Conservation (phyloP, 148 eudicot species). For the Polygonum aviculare region DNA sequence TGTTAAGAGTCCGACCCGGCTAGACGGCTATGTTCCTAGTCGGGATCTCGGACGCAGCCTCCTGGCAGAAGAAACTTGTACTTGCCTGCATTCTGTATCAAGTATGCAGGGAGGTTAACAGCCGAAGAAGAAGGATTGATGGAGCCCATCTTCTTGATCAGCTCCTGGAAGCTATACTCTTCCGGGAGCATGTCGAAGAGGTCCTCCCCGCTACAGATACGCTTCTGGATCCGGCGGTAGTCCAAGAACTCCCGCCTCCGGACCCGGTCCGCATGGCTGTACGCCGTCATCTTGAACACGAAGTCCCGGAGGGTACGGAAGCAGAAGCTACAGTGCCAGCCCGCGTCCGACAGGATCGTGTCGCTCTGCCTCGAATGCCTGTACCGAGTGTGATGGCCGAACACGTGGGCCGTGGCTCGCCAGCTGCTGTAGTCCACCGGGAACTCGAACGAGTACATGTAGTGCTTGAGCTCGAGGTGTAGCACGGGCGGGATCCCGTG, state of each 20-base stretch:
- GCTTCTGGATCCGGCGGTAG: conserved; percentile 43
- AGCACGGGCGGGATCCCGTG: conserved; percentile 52
- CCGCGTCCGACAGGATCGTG: conserved; percentile 64
- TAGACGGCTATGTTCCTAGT: not conserved
- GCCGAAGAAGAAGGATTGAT: conserved; percentile 64
- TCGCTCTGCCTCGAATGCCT: conserved; percentile 56
- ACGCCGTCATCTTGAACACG: conserved; percentile 83
- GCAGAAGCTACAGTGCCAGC: conserved; percentile 98
- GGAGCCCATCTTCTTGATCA: conserved; percentile 73
- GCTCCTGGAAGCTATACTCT: conserved; percentile 61
- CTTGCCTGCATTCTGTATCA: conserved; percentile 61
- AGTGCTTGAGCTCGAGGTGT: conserved; percentile 68
- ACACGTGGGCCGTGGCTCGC: conserved; percentile 65
- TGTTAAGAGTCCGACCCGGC: too few species aligned
- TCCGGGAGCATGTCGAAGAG: conserved; percentile 91
- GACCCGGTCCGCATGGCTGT: conserved; percentile 89
- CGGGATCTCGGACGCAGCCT: conserved; percentile 56
- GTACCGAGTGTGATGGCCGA: conserved; percentile 33
- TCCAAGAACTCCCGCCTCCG: conserved; percentile 44
- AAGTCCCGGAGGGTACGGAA: conserved; percentile 53
- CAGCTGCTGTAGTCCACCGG: conserved; percentile 82
- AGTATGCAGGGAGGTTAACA: conserved; percentile 66
- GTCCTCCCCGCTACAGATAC: conserved; percentile 63
- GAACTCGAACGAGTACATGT: conserved; percentile 86
- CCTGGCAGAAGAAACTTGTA: conserved; percentile 81